Evolutionary conservation across 148 eudicot genomes (phyloP).

Genomic region (Cornus controversa): DNA sequence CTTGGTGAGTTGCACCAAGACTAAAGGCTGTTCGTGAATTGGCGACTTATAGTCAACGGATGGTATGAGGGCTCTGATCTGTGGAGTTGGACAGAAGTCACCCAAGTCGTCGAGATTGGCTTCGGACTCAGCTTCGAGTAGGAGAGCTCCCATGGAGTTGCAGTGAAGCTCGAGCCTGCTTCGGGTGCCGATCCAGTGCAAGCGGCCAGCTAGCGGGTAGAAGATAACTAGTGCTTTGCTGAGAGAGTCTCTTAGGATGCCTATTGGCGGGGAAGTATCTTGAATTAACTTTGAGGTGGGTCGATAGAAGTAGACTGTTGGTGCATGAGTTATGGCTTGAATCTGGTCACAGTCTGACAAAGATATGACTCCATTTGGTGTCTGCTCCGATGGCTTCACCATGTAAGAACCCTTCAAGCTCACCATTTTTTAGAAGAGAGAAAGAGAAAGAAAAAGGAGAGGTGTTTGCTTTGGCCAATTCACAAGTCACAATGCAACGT

Average conservation of each 20-base stretch:
- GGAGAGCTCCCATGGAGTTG: slow-evolving; percentile 38
- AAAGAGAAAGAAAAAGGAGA: too few species aligned
- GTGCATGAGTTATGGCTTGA: neutral
- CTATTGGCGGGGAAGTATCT: neutral
- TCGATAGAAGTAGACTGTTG: neutral
- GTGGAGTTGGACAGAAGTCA: slow-evolving; percentile 21
- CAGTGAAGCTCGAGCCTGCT: slow-evolving; percentile 47
- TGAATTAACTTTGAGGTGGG: neutral
- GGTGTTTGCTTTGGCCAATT: too few species aligned
- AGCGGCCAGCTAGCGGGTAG: slow-evolving; percentile 38
- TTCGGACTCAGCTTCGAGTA: slow-evolving; percentile 41
- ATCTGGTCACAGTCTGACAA: neutral
- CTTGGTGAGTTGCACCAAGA: slow-evolving; percentile 44
- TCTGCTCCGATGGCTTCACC: neutral
- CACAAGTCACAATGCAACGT: too few species aligned
- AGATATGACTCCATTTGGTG: neutral
- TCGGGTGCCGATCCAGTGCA: neutral
- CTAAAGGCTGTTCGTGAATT: slow-evolving; percentile 31
- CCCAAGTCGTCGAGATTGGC: slow-evolving; percentile 25
- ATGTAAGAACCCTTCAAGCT: neutral
- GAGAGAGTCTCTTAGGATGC: neutral
- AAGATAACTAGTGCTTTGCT: neutral
- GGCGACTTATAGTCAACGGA: slow-evolving; percentile 19
- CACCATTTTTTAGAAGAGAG: neutral
- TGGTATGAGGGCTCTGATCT: slow-evolving; percentile 17